These are phyloP conservation scores for Salix koriyanagi DNA, from an alignment of 345 rosid species.

Conservation along the genomic window DNA sequence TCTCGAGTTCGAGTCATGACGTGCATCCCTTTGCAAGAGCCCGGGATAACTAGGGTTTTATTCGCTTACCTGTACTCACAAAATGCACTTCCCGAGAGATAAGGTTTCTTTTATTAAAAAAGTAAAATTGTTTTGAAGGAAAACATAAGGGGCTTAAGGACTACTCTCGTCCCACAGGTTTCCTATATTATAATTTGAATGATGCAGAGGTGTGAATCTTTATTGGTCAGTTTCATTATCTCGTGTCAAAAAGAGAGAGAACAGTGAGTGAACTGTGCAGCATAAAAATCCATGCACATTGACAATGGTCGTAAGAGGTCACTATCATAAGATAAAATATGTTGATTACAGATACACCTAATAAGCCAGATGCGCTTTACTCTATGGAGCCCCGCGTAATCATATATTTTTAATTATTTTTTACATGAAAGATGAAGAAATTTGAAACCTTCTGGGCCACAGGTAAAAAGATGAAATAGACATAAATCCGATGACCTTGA, in stretches of 20 bases:
- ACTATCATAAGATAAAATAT: neutral
- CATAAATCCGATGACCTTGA: conserved; percentile 8
- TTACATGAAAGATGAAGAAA: conserved; percentile 11
- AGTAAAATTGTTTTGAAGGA: no score
- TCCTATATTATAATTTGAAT: no score
- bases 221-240: no score
- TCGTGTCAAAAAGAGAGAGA: neutral
- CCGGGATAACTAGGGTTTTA: no score
- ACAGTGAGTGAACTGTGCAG: neutral
- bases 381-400: conserved; percentile 6
- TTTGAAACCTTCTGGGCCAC: neutral
- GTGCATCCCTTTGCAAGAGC: rapidly evolving
- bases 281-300: neutral
- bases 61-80: no score
- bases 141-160: no score
- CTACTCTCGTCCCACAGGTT: neutral
- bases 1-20: no score
- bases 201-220: no score
- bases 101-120: no score
- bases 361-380: neutral
- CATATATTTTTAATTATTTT: neutral
- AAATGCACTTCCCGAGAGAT: no score
- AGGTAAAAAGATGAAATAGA: conserved; percentile 7
- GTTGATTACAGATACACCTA: neutral
- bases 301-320: neutral